Evolutionary conservation across 345 rosid species (phyloP), one percentile per base, ranked within the genome.

Genomic region (Citrus glauca): DNA sequence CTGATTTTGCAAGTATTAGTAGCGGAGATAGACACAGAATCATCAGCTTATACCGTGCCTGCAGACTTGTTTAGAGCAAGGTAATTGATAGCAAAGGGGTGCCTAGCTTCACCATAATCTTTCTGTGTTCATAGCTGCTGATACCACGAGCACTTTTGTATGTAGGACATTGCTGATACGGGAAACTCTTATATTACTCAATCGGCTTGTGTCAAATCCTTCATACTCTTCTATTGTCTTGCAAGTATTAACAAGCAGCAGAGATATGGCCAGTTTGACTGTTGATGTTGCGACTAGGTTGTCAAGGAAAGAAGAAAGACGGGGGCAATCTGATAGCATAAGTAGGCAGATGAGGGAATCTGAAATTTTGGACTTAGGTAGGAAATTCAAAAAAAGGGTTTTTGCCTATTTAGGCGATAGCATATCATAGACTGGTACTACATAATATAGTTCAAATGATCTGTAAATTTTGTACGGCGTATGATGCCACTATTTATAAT

Each of bases 251-350:
- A 92, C 97, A 33, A 87, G 82, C 64, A 89, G 87, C 84, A 85
- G 98, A 82, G 94, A 91, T 82, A 89, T 90, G 92, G 98, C 89
- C 45, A 87, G 91, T 80, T 80, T 94, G 88, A 91, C 94, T 22
- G 69, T 94, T 59, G 94, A 91, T 69, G 84, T 91, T 24, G 92
- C 95, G 9, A 88, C 84, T 81, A 85, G 93, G 77, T 83, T 94
- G 85, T 91, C 94, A 3, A 84, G 86, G 38, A 85, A 87, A 77
- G 88, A 80, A 42, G 80, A 27, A 45, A 81, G 78, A 37, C 55
- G n/a, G 27, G 71, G 77, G 69, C 80, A 72, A 56, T 57, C 79
- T 0, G 88, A 87, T 73, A 78, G 25, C 70, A 73, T 73, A 64
- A 75, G 72, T 40, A 40, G 80, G 84, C 89, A 85, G 76, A 86